Conservation (phyloP, 345 rosid genomes). For the Carallia brachiata region DNA sequence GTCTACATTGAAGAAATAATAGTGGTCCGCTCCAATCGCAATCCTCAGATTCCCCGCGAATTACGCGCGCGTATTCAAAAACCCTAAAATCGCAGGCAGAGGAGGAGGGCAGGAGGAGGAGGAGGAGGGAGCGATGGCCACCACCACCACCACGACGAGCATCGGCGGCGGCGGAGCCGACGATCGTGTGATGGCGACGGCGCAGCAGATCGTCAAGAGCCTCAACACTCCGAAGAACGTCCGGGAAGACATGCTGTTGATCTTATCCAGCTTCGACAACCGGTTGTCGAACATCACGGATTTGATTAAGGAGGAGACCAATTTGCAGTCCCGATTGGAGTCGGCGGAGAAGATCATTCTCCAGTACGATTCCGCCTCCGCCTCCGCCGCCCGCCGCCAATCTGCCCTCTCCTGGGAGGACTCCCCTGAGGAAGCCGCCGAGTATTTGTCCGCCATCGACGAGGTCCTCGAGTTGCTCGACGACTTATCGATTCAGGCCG, state of each 20-base stretch:
- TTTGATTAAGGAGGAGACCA: slow-evolving; percentile 46
- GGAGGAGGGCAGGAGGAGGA: neutral
- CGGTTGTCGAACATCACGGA: slow-evolving; percentile 84
- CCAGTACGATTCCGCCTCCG: slow-evolving; percentile 49
- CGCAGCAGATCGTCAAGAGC: slow-evolving; percentile 93
- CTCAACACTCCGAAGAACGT: slow-evolving; percentile 89
- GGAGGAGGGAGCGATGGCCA: slow-evolving; percentile 14
- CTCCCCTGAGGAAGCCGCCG: slow-evolving; percentile 58
- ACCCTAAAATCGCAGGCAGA: slow-evolving; percentile 6
- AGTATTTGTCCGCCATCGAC: slow-evolving; percentile 73
- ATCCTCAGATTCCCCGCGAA: neutral
- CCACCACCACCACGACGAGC: slow-evolving; percentile 24
- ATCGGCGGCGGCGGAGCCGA: slow-evolving; percentile 40
- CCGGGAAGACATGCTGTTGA: slow-evolving; percentile 88
- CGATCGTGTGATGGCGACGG: slow-evolving; percentile 96
- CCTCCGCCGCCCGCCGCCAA: slow-evolving; percentile 28
- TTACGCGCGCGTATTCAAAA: neutral
- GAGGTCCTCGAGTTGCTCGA: slow-evolving; percentile 59
- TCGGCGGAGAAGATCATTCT: slow-evolving; percentile 69
- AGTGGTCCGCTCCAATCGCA: neutral
- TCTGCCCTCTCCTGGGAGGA: slow-evolving; percentile 56
- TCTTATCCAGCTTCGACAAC: slow-evolving; percentile 92
- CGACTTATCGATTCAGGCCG: slow-evolving; percentile 44
- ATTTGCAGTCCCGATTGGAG: slow-evolving; percentile 42
- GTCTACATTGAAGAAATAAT: neutral